Evolutionary conservation across 108 stramenopile genomes (phyloP).

Genomic region (Asterionellopsis glacialis): DNA sequence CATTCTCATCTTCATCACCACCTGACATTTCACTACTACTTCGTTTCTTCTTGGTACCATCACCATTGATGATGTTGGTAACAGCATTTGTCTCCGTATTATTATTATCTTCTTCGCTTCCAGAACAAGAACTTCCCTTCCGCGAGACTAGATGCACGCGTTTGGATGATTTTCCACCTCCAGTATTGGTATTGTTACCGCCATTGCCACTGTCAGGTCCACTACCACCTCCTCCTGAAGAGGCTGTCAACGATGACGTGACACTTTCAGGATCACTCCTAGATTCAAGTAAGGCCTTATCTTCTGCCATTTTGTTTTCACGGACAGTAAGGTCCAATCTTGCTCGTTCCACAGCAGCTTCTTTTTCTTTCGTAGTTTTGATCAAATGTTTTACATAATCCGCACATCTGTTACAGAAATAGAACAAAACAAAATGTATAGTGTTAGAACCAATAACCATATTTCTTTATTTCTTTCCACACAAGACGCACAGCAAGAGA

Average conservation of each 20-base stretch:
- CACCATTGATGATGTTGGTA: no score
- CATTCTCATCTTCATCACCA: background rate
- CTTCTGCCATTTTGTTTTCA: constrained; percentile 45
- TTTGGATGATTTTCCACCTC: background rate
- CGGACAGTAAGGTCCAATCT: constrained; percentile 40
- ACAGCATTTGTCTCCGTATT: no score
- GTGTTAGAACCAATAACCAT: background rate
- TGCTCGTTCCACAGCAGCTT: constrained; percentile 45
- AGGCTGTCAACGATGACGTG: constrained; percentile 53
- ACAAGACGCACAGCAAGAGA: background rate
- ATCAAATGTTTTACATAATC: constrained; percentile 68
- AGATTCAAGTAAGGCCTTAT: constrained; percentile 48
- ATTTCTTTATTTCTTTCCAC: background rate
- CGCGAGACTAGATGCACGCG: no score
- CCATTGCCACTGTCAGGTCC: no score
- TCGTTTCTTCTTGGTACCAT: background rate
- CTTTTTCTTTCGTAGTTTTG: constrained; percentile 57
- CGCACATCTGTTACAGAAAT: constrained; percentile 43
- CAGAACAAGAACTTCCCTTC: no score
- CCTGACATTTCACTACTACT: background rate
- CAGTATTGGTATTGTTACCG: no score
- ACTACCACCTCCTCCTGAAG: background rate
- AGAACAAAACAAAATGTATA: background rate
- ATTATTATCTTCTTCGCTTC: no score
- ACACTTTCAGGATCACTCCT: constrained; percentile 71